Evolutionary conservation across 2,329 filamentous ascomycete species (phyloP).

Genomic region (Ceratocystis variospora): DNA sequence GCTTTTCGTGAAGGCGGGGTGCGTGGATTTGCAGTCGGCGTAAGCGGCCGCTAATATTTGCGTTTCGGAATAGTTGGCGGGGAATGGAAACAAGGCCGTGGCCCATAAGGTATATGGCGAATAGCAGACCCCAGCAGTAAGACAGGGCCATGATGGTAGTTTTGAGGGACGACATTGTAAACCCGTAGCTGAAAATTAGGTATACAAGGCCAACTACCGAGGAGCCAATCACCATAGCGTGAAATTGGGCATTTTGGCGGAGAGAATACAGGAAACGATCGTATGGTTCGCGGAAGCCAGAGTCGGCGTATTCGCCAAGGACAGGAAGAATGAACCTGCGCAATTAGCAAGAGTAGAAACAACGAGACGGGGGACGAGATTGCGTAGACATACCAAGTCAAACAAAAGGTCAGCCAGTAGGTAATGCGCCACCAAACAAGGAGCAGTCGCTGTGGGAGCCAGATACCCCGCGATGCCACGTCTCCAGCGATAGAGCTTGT

Average conservation of each 20-base stretch:
- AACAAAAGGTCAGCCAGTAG: constrained; percentile 90
- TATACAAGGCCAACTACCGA: constrained; percentile 65
- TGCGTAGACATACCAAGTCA: constrained; percentile 60
- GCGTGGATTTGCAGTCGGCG: constrained; percentile 65
- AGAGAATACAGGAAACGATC: constrained; percentile 73
- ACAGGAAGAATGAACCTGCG: constrained; percentile 79
- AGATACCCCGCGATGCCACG: constrained; percentile 62
- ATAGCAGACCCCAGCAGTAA: constrained; percentile 81
- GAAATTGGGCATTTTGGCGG: constrained; percentile 76
- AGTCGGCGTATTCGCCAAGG: constrained; percentile 86
- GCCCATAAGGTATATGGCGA: constrained; percentile 96
- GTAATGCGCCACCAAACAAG: constrained; percentile 86
- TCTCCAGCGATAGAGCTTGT: constrained; percentile 65
- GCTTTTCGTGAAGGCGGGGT: constrained; percentile 69
- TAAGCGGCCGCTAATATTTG: constrained; percentile 60
- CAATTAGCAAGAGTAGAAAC: background rate
- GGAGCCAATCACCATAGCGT: constrained; percentile 61
- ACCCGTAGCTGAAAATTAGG: constrained; percentile 64
- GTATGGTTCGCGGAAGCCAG: constrained; percentile 77
- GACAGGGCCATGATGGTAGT: constrained; percentile 81
- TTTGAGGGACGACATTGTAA: constrained; percentile 61
- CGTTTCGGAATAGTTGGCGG: constrained; percentile 62
- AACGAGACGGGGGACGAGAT: background rate
- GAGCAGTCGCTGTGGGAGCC: constrained; percentile 65
- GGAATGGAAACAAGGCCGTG: constrained; percentile 90